phyloP scores from a whole-genome alignment of 805 yeast species.

The Ascoidea tarda region DNA sequence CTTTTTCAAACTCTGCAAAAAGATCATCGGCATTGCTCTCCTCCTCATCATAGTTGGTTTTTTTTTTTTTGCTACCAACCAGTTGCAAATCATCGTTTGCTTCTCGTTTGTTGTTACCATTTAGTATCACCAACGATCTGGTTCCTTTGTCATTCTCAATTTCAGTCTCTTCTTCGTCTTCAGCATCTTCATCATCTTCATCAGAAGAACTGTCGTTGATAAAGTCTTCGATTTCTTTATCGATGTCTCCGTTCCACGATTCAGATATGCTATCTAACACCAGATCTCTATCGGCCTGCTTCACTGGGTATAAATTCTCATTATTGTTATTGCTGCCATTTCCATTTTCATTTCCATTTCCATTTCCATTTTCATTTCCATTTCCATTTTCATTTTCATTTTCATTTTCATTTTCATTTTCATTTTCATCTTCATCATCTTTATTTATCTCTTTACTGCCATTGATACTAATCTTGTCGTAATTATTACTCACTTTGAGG shows the following conservation, averaged over 20 bases:
- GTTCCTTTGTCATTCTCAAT: slow-evolving; percentile 2
- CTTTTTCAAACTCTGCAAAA: neutral
- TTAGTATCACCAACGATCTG: neutral
- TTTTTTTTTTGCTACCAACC: no score
- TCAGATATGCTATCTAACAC: slow-evolving; percentile 8
- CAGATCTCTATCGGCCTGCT: slow-evolving; percentile 10
- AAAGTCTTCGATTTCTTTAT: slow-evolving; percentile 18
- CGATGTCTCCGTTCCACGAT: slow-evolving; percentile 16
- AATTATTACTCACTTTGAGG: no score
- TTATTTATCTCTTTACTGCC: slow-evolving; percentile 43
- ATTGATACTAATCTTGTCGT: neutral
- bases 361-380: slow-evolving; percentile 10
- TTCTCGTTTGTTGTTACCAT: neutral
- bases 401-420: slow-evolving; percentile 11
- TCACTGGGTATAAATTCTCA: slow-evolving; percentile 5
- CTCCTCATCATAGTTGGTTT: neutral
- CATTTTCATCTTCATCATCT: slow-evolving; percentile 20
- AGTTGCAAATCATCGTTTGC: no score
- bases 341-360: slow-evolving; percentile 2
- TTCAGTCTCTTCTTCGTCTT: slow-evolving; percentile 10
- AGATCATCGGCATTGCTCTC: neutral
- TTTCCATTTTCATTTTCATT: slow-evolving; percentile 6
- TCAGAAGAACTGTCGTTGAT: slow-evolving; percentile 2
- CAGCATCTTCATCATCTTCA: slow-evolving; percentile 13
- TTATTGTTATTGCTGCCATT: slow-evolving; percentile 7